Base-by-base conservation (phyloP, 176 grass and related monocot genomes). In the Raddia distichophylla region DNA sequence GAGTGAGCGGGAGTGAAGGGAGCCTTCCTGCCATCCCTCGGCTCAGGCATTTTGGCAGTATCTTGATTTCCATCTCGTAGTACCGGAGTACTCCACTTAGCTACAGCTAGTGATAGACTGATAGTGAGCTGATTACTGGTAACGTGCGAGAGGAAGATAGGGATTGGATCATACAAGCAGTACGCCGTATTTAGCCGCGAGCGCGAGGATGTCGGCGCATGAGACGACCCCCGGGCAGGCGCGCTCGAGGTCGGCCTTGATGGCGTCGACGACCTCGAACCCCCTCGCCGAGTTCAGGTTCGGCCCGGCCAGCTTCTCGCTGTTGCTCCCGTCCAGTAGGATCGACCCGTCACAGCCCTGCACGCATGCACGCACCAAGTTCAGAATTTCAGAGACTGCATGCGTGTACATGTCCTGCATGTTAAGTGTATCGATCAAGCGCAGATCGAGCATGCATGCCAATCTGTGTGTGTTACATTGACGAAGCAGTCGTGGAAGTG, bases 401-500 rank as follows among this genome's bases (percentile, higher is more conserved):
- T 27, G 27, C 27, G 27, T 27, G 27, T 27, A n/a, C n/a, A n/a
- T n/a, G 27, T 27, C 27, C 27, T 27, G 27, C 27, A 27, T 27
- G 27, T 27, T 27, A 27, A 1, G n/a, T n/a, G n/a, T n/a, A 27
- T 27, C 27, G 27, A 27, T 40, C 37, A 40, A 40, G 37, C 4
- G 37, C 37, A 40, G 37, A 40, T 27, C 27, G 27, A 27, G 27
- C 27, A 27, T 27, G 37, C 37, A 40, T 40, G 37, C 4, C 37
- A 40, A 40, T 40, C 37, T 3, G 47, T 54, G 49, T 43, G 17
- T 35, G 42, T 45, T 64, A 91, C 94, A 73, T 97, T 94, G 42
- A 97, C 87, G 85, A 97, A 97, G 80, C 94, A 94, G 85, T 94
- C 94, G 79, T 97, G 94, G 84, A 97, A 97, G 74, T 94, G 91